Percentiles rank a stretch among this genome's conserved stretches.
Conservation (phyloP, 345 rosid species). For the Theobroma cacao region DNA sequence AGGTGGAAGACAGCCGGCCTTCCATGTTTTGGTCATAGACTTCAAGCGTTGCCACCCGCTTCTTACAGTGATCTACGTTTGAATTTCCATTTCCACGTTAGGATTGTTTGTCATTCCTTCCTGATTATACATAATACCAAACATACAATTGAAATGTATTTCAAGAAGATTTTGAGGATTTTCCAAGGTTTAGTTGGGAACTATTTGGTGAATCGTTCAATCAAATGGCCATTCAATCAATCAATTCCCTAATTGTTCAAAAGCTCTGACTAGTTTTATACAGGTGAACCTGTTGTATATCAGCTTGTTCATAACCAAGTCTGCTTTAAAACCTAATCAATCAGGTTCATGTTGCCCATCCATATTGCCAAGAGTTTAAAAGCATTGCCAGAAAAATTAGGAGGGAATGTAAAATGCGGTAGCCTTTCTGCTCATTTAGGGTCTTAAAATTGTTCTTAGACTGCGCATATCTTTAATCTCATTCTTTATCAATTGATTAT, state of each 20-base stretch:
- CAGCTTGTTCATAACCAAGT: not conserved
- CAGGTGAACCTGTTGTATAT: not conserved
- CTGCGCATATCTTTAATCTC: not conserved
- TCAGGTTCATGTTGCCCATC: not conserved
- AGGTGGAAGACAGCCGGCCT: slow-evolving; percentile 12
- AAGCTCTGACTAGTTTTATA: not conserved
- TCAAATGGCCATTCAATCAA: not conserved
- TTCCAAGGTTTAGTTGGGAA: slow-evolving; percentile 1
- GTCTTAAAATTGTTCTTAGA: not conserved
- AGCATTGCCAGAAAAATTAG: not conserved
- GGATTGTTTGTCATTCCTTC: slow-evolving; percentile 40
- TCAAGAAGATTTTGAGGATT: slow-evolving; percentile 12
- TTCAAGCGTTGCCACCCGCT: slow-evolving; percentile 22
- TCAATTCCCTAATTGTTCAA: not conserved
- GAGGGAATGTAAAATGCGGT: not conserved
- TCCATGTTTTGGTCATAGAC: slow-evolving; percentile 15
- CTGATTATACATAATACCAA: slow-evolving; percentile 29
- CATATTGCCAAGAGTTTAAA: not conserved
- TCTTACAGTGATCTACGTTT: slow-evolving; percentile 30
- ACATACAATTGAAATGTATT: slow-evolving; percentile 15
- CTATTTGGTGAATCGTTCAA: not conserved
- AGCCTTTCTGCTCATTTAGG: not conserved
- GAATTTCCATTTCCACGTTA: slow-evolving; percentile 38
- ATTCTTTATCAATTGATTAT: not conserved
- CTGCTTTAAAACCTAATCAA: not conserved